Evolutionary conservation across 1,284 basidiomycete genomes (phyloP).

Genomic region (Naganishia albida): DNA sequence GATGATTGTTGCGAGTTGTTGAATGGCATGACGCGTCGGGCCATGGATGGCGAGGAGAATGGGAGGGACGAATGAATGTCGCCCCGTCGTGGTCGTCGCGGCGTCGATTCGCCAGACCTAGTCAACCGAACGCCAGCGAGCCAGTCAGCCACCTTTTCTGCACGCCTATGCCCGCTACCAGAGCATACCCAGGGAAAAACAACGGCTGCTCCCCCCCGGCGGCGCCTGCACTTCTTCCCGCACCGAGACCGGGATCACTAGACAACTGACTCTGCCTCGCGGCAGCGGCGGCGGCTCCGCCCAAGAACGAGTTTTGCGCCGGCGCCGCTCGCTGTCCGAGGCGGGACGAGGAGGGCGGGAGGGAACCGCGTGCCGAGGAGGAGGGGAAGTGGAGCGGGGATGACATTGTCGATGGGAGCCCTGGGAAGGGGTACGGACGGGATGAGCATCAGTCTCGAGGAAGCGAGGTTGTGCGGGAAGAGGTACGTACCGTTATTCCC

Average conservation of each 20-base stretch:
- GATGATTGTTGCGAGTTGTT: conserved; percentile 12
- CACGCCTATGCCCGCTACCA: conserved; percentile 53
- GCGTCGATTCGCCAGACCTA: conserved; percentile 57
- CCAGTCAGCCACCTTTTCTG: conserved; percentile 54
- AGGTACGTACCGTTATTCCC: not conserved
- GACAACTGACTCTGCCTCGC: conserved; percentile 28
- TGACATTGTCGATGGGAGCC: conserved; percentile 16
- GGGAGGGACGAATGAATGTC: conserved; percentile 78
- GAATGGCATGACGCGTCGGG: conserved; percentile 38
- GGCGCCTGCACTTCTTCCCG: conserved; percentile 26
- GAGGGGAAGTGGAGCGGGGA: conserved; percentile 31
- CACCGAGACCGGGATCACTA: conserved; percentile 31
- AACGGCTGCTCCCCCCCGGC: conserved; percentile 47
- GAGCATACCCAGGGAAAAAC: conserved; percentile 53
- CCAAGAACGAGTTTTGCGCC: conserved; percentile 12
- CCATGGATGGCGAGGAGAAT: conserved; percentile 61
- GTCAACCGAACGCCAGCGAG: conserved; percentile 36
- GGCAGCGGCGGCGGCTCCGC: no score
- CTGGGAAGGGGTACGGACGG: not conserved
- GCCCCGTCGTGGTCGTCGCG: conserved; percentile 71
- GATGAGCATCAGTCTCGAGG: not conserved
- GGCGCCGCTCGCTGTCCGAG: conserved; percentile 8
- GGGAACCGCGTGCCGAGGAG: conserved; percentile 19
- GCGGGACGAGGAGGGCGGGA: conserved; percentile 18
- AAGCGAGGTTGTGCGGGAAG: not conserved